phyloP scores from a whole-genome alignment of 495 filamentous ascomycete genomes.

The Hyaloscypha hepaticicola region DNA sequence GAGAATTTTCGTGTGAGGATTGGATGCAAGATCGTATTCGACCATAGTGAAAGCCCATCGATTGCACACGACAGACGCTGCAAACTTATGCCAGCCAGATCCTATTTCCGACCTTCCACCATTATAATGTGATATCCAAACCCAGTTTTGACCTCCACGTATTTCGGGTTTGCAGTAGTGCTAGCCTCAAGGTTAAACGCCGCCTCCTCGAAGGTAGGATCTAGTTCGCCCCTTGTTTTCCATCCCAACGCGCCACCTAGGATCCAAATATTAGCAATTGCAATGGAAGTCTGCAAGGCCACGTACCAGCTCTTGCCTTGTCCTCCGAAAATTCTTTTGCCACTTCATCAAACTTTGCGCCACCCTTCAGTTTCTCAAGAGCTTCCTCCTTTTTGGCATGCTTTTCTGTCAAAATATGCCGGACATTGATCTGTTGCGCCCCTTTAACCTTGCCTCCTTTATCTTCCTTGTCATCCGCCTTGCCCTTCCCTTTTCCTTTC shows the following conservation, averaged over 20 bases:
- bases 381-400: slow-evolving; percentile 87
- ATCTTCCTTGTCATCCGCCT: slow-evolving; percentile 47
- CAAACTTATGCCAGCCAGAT: slow-evolving; percentile 1
- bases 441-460: slow-evolving; percentile 60
- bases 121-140: slow-evolving; percentile 95
- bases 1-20: neutral
- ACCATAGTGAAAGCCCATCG: neutral
- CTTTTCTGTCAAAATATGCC: slow-evolving; percentile 92
- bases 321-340: slow-evolving; percentile 85
- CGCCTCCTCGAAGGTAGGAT: slow-evolving; percentile 75
- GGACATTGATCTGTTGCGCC: slow-evolving; percentile 77
- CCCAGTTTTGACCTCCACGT: slow-evolving; percentile 76
- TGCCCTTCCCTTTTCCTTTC: slow-evolving; percentile 48
- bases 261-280: neutral
- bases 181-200: slow-evolving; percentile 78
- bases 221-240: slow-evolving; percentile 73
- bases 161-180: slow-evolving; percentile 72
- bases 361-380: slow-evolving; percentile 69
- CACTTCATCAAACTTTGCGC: slow-evolving; percentile 85
- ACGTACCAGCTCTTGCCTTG: slow-evolving; percentile 76
- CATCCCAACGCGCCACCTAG: slow-evolving; percentile 76
- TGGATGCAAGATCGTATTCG: neutral
- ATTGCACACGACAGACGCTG: slow-evolving; percentile 16
- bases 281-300: neutral
- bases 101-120: slow-evolving; percentile 70